A percentile compares a stretch with the other conserved stretches of the same genome.
Evolutionary conservation across 345 rosid genomes (phyloP).

Genomic region (Eutrema heterophyllum): DNA sequence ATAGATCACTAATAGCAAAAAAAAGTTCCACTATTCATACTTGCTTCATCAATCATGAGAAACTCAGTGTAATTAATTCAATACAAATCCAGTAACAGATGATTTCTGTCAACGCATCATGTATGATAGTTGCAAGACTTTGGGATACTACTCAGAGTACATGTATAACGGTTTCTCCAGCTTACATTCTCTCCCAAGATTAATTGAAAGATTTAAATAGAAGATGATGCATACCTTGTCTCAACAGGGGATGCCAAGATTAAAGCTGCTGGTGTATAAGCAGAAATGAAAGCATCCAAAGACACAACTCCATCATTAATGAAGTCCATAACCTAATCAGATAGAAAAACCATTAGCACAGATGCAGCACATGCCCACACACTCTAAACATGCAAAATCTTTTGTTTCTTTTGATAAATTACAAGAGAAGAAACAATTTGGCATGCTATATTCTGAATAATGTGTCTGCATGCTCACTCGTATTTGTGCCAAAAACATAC

Average conservation of each 20-base stretch:
- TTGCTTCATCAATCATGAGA: constrained; percentile 6
- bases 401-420: not conserved
- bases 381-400: not conserved
- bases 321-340: constrained; percentile 86
- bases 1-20: not conserved
- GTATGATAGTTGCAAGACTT: not conserved
- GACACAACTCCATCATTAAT: constrained; percentile 91
- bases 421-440: not conserved
- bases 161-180: not conserved
- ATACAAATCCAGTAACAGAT: not conserved
- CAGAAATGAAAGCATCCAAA: constrained; percentile 71
- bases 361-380: not conserved
- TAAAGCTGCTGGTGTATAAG: constrained; percentile 64
- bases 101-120: not conserved
- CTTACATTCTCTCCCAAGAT: not conserved
- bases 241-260: constrained; percentile 66
- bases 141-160: not conserved
- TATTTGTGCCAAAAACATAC: not conserved
- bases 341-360: not conserved
- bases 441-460: not conserved
- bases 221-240: constrained; percentile 49
- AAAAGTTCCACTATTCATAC: not conserved
- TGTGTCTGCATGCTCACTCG: too few relatives aligned
- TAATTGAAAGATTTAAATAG: constrained; percentile 3
- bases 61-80: not conserved